These are phyloP conservation scores for Candida patagonica DNA, from an alignment of 805 yeast species.

Conservation along the genomic window DNA sequence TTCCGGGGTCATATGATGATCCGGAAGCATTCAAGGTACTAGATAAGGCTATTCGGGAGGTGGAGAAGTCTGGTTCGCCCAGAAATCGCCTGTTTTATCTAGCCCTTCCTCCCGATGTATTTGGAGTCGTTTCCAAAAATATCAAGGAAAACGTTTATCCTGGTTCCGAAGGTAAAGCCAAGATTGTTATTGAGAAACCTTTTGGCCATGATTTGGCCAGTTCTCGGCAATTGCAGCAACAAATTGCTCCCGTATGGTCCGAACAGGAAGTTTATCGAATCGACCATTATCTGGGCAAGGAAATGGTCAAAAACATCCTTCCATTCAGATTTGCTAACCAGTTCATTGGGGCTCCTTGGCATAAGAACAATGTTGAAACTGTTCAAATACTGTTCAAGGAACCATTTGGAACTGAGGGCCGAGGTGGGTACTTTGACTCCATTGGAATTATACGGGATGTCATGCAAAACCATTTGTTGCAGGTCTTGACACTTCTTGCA, in stretches of 20 bases:
- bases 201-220: constrained; percentile 86
- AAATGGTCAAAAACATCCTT: constrained; percentile 89
- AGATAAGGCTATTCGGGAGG: constrained; percentile 43
- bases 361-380: constrained; percentile 62
- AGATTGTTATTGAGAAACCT: constrained; percentile 93
- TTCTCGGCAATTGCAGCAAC: constrained; percentile 65
- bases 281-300: constrained; percentile 96
- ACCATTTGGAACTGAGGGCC: constrained; percentile 97
- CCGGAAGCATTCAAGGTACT: constrained; percentile 63
- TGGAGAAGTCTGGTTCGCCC: constrained; percentile 36
- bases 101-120: constrained; percentile 92
- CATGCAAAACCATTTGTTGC: constrained; percentile 94
- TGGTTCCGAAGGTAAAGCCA: constrained; percentile 51
- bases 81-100: constrained; percentile 83
- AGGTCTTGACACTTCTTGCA: constrained; percentile 80
- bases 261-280: constrained; percentile 93
- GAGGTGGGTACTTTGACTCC: constrained; percentile 95
- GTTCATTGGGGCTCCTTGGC: constrained; percentile 84
- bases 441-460: constrained; percentile 97
- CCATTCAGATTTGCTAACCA: constrained; percentile 88
- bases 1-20: constrained; percentile 70
- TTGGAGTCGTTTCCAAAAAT: constrained; percentile 66
- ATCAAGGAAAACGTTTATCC: constrained; percentile 64
- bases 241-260: constrained; percentile 74
- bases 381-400: constrained; percentile 93